These are phyloP conservation scores for Verticillium zaregamsianum DNA, from an alignment of 2,329 filamentous ascomycete species.

Conservation along the genomic window DNA sequence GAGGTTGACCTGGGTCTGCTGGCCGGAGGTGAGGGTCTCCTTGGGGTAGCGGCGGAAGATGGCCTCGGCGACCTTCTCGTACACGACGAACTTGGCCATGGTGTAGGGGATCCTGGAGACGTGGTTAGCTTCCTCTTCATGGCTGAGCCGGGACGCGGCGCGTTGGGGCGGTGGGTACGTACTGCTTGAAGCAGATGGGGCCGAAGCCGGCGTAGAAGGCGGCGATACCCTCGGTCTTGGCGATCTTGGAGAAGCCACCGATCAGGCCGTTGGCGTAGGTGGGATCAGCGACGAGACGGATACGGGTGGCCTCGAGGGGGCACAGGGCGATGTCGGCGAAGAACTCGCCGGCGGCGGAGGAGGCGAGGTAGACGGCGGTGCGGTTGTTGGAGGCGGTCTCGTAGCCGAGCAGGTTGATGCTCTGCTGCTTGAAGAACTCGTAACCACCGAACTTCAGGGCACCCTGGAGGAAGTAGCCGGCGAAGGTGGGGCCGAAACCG, in stretches of 20 bases:
- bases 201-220: slow-evolving; percentile 92
- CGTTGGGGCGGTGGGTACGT: slow-evolving; percentile 27
- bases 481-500: slow-evolving; percentile 78
- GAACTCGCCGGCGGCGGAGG: slow-evolving; percentile 61
- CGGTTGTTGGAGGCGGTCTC: slow-evolving; percentile 76
- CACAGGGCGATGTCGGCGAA: slow-evolving; percentile 80
- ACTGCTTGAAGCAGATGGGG: slow-evolving; percentile 79
- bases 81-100: slow-evolving; percentile 93
- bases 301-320: slow-evolving; percentile 89
- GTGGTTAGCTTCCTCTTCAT: slow-evolving; percentile 1
- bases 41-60: slow-evolving; percentile 70
- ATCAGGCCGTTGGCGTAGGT: slow-evolving; percentile 78
- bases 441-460: slow-evolving; percentile 93
- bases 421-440: slow-evolving; percentile 94
- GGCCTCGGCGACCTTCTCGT: slow-evolving; percentile 79
- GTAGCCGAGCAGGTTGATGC: slow-evolving; percentile 74
- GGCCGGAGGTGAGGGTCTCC: slow-evolving; percentile 59
- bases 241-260: slow-evolving; percentile 77
- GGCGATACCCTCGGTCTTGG: slow-evolving; percentile 75
- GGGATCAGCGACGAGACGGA: slow-evolving; percentile 85
- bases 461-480: slow-evolving; percentile 92
- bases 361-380: slow-evolving; percentile 75
- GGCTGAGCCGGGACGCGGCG: not conserved
- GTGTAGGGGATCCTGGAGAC: slow-evolving; percentile 74
- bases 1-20: slow-evolving; percentile 80